These are phyloP conservation scores for Skeletonema costatum DNA, from an alignment of 108 stramenopile species.

Conservation along the genomic window DNA sequence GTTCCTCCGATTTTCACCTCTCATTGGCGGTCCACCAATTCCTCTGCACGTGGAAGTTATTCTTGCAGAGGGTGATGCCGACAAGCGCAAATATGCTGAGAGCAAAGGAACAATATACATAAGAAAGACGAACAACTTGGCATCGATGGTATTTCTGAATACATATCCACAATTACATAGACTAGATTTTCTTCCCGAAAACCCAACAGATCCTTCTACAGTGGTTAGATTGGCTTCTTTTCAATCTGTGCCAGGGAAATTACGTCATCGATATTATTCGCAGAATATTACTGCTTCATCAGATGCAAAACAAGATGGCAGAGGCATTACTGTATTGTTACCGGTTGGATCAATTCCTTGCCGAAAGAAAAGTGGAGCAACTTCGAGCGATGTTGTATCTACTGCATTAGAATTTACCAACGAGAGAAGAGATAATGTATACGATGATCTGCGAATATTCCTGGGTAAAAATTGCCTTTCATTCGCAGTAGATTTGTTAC, in stretches of 20 bases:
- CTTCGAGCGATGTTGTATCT: slow-evolving; percentile 8
- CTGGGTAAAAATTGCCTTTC: slow-evolving; percentile 47
- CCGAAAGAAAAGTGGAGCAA: neutral
- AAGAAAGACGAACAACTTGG: neutral
- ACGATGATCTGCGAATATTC: slow-evolving; percentile 20
- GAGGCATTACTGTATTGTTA: slow-evolving; percentile 9
- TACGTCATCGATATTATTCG: slow-evolving; percentile 24
- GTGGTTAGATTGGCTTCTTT: slow-evolving; percentile 23
- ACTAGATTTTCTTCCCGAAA: slow-evolving; percentile 42
- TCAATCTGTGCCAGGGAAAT: slow-evolving; percentile 25
- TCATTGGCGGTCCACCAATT: slow-evolving; percentile 44
- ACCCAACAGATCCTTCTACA: slow-evolving; percentile 26
- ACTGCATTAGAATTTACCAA: slow-evolving; percentile 25
- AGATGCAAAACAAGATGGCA: slow-evolving; percentile 3
- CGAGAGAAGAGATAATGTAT: neutral
- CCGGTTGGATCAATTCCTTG: neutral
- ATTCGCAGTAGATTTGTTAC: slow-evolving; percentile 35
- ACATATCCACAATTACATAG: slow-evolving; percentile 18
- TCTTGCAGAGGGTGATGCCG: neutral
- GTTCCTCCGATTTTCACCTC: slow-evolving; percentile 42
- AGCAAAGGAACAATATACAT: slow-evolving; percentile 7
- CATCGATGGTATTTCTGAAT: slow-evolving; percentile 5
- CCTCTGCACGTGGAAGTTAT: slow-evolving; percentile 53
- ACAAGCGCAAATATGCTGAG: neutral
- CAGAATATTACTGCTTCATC: neutral